Evolutionary conservation across 2,329 filamentous ascomycete species (phyloP).

Genomic region (Aspergillus terreus): DNA sequence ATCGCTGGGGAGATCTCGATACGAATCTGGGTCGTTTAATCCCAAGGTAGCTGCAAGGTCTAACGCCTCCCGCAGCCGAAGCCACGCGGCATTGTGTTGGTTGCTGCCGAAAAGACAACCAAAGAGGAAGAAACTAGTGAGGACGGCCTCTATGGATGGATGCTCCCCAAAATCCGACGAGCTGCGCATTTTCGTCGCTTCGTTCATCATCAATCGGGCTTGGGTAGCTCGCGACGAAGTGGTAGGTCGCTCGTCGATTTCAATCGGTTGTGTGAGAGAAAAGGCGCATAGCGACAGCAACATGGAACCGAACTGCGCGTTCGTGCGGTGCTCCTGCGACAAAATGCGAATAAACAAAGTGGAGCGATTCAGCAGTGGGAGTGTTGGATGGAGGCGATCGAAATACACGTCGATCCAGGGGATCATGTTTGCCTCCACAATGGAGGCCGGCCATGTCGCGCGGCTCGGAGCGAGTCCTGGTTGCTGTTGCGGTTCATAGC

Average conservation of each 20-base stretch:
- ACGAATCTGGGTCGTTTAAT: slow-evolving; percentile 38
- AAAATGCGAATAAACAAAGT: slow-evolving; percentile 42
- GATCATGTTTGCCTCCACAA: slow-evolving; percentile 40
- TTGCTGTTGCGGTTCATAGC: slow-evolving; percentile 13
- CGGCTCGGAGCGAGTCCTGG: slow-evolving; percentile 17
- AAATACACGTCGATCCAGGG: slow-evolving; percentile 44
- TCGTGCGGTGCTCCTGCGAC: slow-evolving; percentile 40
- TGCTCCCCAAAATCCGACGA: slow-evolving; percentile 40
- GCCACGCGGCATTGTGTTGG: slow-evolving; percentile 74
- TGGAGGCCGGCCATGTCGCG: slow-evolving; percentile 36
- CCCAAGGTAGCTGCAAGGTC: slow-evolving; percentile 41
- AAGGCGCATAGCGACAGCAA: slow-evolving; percentile 41
- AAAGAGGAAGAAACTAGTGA: slow-evolving; percentile 74
- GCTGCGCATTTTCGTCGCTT: slow-evolving; percentile 43
- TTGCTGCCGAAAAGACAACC: slow-evolving; percentile 68
- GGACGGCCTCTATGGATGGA: slow-evolving; percentile 42
- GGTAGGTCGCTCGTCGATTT: slow-evolving; percentile 39
- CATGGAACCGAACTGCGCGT: slow-evolving; percentile 44
- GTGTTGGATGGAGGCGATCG: slow-evolving; percentile 41
- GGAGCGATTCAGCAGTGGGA: slow-evolving; percentile 40
- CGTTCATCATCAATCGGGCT: slow-evolving; percentile 41
- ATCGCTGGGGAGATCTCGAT: slow-evolving; percentile 33
- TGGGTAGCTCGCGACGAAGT: slow-evolving; percentile 34
- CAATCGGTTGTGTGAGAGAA: slow-evolving; percentile 43
- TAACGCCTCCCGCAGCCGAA: slow-evolving; percentile 67